phyloP scores from a whole-genome alignment of 371 early-diverging fungal species.

The Apophysomyces trapeziformis region DNA sequence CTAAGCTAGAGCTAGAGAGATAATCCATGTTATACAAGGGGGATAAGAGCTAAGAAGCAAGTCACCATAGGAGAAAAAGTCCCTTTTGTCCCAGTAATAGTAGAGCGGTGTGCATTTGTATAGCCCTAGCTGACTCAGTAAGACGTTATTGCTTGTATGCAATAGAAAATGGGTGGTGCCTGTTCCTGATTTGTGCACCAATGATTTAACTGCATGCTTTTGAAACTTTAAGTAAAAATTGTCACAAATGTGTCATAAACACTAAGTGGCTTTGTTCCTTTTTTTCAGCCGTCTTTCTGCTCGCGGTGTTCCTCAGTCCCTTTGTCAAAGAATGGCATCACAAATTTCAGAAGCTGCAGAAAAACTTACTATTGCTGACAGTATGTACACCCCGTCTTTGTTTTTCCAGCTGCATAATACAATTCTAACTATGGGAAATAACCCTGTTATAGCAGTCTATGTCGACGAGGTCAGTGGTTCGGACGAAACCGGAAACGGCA shows the following conservation, averaged over 20 bases:
- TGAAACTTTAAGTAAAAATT: not conserved
- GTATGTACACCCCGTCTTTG: constrained; percentile 16
- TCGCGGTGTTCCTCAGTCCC: constrained; percentile 4
- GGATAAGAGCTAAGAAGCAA: no score
- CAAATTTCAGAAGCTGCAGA: constrained; percentile 30
- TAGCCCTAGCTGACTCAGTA: no score
- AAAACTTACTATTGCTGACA: constrained; percentile 33
- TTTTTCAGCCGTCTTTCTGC: not conserved
- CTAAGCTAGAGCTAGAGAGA: no score
- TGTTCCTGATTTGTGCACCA: no score
- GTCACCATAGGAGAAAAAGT: no score
- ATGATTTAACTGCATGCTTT: no score
- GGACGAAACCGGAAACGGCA: constrained; percentile 73
- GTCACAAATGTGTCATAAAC: constrained; percentile 4
- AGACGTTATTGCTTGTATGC: no score
- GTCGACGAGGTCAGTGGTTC: constrained; percentile 77
- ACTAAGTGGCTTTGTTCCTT: constrained; percentile 14
- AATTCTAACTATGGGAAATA: not conserved
- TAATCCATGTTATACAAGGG: no score
- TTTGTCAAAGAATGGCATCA: constrained; percentile 25
- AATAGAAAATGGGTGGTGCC: no score
- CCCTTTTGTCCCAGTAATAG: no score
- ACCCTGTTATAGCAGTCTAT: constrained; percentile 39
- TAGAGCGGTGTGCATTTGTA: no score
- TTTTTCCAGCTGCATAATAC: not conserved